These are phyloP conservation scores for Penstemon newberryi DNA, from an alignment of 257 asterid species.

Conservation along the genomic window DNA sequence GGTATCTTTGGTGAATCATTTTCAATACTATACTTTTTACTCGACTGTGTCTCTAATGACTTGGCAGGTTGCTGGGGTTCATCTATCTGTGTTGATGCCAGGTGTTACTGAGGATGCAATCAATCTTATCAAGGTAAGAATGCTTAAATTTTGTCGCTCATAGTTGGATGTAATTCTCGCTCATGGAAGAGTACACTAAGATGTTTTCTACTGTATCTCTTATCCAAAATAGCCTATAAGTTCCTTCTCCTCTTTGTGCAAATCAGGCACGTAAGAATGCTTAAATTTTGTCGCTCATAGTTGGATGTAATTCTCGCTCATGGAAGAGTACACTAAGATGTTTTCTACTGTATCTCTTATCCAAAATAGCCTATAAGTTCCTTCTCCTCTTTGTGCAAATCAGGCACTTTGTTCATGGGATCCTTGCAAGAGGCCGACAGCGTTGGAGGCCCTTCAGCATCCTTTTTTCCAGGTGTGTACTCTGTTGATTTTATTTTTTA, in stretches of 20 bases:
- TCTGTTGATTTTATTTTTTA: constrained; percentile 7
- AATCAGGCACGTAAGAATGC: constrained; percentile 47
- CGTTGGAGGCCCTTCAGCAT: constrained; percentile 65
- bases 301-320: too few relatives aligned
- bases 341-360: not conserved
- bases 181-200: too few relatives aligned
- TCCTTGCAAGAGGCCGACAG: constrained; percentile 75
- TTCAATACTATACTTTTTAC: not conserved
- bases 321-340: not conserved
- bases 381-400: constrained; percentile 18
- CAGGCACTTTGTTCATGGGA: constrained; percentile 72
- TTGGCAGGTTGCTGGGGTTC: constrained; percentile 50
- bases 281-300: not conserved
- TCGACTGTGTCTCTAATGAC: constrained; percentile 1
- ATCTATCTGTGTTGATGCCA: constrained; percentile 61
- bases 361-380: not conserved
- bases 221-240: not conserved
- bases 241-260: constrained; percentile 15
- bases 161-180: too few relatives aligned
- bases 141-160: not conserved
- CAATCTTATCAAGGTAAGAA: constrained; percentile 55
- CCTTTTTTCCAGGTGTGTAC: constrained; percentile 61
- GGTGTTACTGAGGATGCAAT: constrained; percentile 80
- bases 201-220: not conserved
- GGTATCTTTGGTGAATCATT: not conserved